These are phyloP conservation scores for Cyclanthera cordifolia DNA, from an alignment of 306 rosid species.

Conservation along the genomic window DNA sequence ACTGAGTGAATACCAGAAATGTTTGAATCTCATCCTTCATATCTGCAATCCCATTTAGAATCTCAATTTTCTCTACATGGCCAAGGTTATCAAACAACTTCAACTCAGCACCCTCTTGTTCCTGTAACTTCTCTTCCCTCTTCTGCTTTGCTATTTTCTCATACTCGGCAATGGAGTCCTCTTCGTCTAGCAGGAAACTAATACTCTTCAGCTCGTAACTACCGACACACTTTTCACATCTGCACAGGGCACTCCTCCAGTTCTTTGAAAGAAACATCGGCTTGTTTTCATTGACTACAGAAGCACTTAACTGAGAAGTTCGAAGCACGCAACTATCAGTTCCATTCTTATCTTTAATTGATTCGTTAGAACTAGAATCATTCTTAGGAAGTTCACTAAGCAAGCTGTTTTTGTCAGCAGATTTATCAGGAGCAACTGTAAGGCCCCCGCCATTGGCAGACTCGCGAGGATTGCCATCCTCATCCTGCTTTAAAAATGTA, in stretches of 20 bases:
- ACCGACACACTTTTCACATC: conserved; percentile 49
- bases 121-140: conserved; percentile 74
- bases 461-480: conserved; percentile 17
- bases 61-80: conserved; percentile 85
- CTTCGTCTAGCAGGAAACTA: conserved; percentile 64
- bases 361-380: conserved; percentile 15
- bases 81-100: conserved; percentile 63
- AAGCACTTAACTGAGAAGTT: conserved; percentile 30
- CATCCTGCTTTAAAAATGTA: conserved; percentile 32
- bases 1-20: conserved; percentile 50
- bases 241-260: conserved; percentile 80
- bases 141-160: conserved; percentile 76
- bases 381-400: conserved; percentile 26
- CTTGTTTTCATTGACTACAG: conserved; percentile 34
- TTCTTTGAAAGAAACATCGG: conserved; percentile 75
- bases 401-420: conserved; percentile 30
- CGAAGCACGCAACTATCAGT: conserved; percentile 47
- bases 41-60: conserved; percentile 84
- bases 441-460: conserved; percentile 18
- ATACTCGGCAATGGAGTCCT: conserved; percentile 77
- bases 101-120: conserved; percentile 66
- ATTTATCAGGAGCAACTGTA: conserved; percentile 19
- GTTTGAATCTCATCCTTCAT: conserved; percentile 78
- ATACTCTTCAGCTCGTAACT: conserved; percentile 48
- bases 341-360: conserved; percentile 19